These are phyloP conservation scores for Sporothrix variecibatus DNA, from an alignment of 2,329 filamentous ascomycete species.

Conservation along the genomic window DNA sequence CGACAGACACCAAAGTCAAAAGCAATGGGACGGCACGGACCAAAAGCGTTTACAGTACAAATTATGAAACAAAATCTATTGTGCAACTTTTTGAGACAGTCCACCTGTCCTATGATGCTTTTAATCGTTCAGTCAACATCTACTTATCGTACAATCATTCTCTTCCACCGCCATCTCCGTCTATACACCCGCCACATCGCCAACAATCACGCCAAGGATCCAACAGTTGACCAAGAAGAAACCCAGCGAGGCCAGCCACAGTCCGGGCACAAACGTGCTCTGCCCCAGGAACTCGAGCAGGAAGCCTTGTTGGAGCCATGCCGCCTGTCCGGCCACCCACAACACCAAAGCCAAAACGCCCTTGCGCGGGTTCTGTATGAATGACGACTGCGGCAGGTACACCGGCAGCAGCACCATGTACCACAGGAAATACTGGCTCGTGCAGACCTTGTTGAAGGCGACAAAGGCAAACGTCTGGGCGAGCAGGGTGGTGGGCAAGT, in stretches of 20 bases:
- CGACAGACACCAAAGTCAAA: neutral
- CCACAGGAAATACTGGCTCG: slow-evolving; percentile 99
- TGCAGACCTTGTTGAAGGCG: slow-evolving; percentile 98
- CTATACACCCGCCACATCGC: slow-evolving; percentile 51
- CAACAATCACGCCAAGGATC: slow-evolving; percentile 79
- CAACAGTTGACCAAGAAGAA: slow-evolving; percentile 89
- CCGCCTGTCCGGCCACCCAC: slow-evolving; percentile 75
- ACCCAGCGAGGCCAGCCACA: slow-evolving; percentile 72
- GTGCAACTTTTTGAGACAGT: neutral
- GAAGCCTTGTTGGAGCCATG: slow-evolving; percentile 76
- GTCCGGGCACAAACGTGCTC: slow-evolving; percentile 81
- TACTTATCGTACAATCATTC: neutral
- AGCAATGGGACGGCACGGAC: neutral
- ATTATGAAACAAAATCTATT: neutral
- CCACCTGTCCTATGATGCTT: neutral
- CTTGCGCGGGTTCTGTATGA: slow-evolving; percentile 60
- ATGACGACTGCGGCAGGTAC: slow-evolving; percentile 78
- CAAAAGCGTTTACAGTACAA: neutral
- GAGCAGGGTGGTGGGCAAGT: slow-evolving; percentile 81
- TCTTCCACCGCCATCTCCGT: too few relatives aligned
- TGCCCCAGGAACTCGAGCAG: slow-evolving; percentile 75
- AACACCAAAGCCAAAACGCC: slow-evolving; percentile 67
- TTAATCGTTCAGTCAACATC: neutral
- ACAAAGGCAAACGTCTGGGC: slow-evolving; percentile 97
- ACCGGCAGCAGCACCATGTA: slow-evolving; percentile 92